Evolutionary conservation across 179 eudicot genomes (phyloP).

Genomic region (Amaranthus tricolor): DNA sequence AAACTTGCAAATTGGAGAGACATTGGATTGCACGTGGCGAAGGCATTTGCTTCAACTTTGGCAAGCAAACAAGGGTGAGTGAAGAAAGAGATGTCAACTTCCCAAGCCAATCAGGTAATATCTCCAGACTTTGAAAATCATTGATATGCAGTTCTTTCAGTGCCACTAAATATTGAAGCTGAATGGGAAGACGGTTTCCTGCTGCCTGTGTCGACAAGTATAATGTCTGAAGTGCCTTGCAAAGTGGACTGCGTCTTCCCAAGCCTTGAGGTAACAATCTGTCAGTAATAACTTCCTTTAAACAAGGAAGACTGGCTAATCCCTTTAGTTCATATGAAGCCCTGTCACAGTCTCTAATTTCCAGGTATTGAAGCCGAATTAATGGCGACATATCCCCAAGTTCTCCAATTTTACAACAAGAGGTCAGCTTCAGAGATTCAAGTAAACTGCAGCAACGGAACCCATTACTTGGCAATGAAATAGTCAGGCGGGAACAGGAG

Average conservation of each 20-base stretch:
- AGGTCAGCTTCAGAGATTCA: not conserved
- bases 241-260: not conserved
- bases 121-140: not conserved
- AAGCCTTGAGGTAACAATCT: not conserved
- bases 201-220: not conserved
- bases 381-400: slow-evolving; percentile 15
- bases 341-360: not conserved
- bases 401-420: not conserved
- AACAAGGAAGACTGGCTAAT: not conserved
- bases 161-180: slow-evolving; percentile 10
- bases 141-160: not conserved
- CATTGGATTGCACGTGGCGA: slow-evolving; percentile 11
- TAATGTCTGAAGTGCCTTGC: not conserved
- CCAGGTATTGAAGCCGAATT: not conserved
- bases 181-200: slow-evolving; percentile 8
- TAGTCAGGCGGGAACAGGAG: not conserved
- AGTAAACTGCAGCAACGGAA: slow-evolving; percentile 9
- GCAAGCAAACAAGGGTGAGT: not conserved
- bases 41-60: slow-evolving; percentile 12
- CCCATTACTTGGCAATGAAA: slow-evolving; percentile 8
- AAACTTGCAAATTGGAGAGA: slow-evolving; percentile 3
- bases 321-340: not conserved
- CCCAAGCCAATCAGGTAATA: slow-evolving; percentile 29
- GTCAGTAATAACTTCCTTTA: not conserved
- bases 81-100: slow-evolving; percentile 3